These are phyloP conservation scores for Talaromyces sp. DNA, from an alignment of 2,329 filamentous ascomycete species.

Conservation along the genomic window DNA sequence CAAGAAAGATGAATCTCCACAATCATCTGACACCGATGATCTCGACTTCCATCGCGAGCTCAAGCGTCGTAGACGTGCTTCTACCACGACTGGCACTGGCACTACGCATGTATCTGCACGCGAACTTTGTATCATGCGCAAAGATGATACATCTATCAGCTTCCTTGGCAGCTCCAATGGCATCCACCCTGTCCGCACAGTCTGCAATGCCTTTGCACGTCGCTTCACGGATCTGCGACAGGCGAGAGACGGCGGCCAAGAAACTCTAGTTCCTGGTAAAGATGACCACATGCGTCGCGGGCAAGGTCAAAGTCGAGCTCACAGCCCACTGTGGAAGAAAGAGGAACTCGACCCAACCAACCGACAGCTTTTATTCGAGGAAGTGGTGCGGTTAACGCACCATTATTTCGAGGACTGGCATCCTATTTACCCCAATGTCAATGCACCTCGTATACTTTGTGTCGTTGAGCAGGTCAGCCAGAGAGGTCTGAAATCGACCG, in stretches of 20 bases:
- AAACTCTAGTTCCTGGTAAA: neutral
- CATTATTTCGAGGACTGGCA: neutral
- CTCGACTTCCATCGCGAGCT: neutral
- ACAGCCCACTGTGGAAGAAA: neutral
- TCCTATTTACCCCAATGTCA: neutral
- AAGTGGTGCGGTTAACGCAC: neutral
- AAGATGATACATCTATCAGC: conserved; percentile 1
- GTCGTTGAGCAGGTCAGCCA: neutral
- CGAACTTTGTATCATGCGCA: neutral
- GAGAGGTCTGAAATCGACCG: neutral
- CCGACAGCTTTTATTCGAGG: neutral
- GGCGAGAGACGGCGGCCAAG: neutral
- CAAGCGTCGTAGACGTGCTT: neutral
- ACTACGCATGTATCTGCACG: neutral
- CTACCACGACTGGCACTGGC: neutral
- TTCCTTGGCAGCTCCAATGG: neutral
- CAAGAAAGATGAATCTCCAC: neutral
- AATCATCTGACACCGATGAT: neutral
- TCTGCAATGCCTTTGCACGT: conserved; percentile 1
- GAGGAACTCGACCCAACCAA: neutral
- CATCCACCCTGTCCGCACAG: neutral
- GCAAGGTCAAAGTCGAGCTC: neutral
- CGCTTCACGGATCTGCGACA: neutral
- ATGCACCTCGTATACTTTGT: neutral
- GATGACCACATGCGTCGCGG: neutral